phyloP scores from a whole-genome alignment of 805 yeast genomes.

The Yarrowia sp. region DNA sequence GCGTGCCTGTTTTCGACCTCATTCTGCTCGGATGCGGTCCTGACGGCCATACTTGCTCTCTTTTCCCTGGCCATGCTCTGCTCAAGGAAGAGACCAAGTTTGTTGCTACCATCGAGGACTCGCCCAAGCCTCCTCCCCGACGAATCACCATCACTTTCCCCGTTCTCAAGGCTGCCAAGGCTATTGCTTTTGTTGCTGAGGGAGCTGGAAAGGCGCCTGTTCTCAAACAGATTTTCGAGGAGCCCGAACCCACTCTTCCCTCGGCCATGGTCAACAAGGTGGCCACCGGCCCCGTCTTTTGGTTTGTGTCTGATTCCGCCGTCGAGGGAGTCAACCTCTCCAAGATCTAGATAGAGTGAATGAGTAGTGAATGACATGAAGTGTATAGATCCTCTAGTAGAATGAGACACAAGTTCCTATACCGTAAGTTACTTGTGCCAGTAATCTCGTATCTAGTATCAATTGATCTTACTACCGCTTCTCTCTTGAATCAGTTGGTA shows the following conservation, averaged over 20 bases:
- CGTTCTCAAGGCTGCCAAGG: constrained; percentile 51
- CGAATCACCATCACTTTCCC: constrained; percentile 88
- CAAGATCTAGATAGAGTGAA: constrained; percentile 16
- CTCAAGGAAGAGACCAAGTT: constrained; percentile 50
- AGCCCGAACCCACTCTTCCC: constrained; percentile 48
- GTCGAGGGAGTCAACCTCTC: constrained; percentile 51
- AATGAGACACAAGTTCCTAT: no score
- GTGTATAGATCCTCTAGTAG: no score
- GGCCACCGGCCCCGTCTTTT: constrained; percentile 52
- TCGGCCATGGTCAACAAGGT: constrained; percentile 68
- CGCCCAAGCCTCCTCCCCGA: constrained; percentile 93
- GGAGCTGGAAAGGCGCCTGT: constrained; percentile 80
- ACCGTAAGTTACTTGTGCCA: no score
- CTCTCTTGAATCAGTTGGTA: no score
- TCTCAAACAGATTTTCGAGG: constrained; percentile 63
- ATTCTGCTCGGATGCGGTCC: constrained; percentile 89
- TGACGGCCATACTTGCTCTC: constrained; percentile 92
- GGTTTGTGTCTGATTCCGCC: constrained; percentile 87
- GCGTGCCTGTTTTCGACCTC: constrained; percentile 52
- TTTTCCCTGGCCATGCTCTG: constrained; percentile 79
- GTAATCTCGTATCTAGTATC: no score
- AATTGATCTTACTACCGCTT: no score
- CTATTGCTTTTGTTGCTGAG: constrained; percentile 80
- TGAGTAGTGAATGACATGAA: background rate
- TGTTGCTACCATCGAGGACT: constrained; percentile 68